A percentile compares a stretch with the other conserved stretches of the same genome.
These are phyloP conservation scores for Alternaria sp. DNA, from an alignment of 2,329 filamentous ascomycete species.

Conservation along the genomic window DNA sequence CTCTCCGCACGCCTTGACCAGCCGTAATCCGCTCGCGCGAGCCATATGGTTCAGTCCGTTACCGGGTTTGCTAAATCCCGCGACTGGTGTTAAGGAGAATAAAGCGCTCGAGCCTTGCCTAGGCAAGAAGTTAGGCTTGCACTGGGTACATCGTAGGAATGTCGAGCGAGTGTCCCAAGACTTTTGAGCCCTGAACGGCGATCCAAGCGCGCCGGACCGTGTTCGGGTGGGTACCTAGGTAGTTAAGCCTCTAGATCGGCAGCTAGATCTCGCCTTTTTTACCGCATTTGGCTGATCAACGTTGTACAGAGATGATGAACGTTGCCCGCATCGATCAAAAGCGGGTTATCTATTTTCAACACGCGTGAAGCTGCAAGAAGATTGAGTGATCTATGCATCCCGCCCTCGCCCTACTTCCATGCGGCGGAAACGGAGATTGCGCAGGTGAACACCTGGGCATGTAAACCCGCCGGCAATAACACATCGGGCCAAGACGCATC, in stretches of 20 bases:
- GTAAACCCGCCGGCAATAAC: neutral
- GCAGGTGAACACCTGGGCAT: neutral
- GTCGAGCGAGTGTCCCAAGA: neutral
- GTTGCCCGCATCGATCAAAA: neutral
- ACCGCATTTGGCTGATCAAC: neutral
- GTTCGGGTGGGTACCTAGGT: neutral
- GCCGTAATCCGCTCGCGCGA: conserved; percentile 2
- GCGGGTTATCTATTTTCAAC: neutral
- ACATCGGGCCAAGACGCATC: conserved; percentile 2
- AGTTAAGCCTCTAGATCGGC: neutral
- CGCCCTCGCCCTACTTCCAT: neutral
- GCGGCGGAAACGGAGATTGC: neutral
- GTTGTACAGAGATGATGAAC: neutral
- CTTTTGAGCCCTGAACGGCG: neutral
- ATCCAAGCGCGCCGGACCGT: neutral
- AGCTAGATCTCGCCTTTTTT: neutral
- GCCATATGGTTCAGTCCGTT: conserved; percentile 3
- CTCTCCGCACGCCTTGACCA: neutral
- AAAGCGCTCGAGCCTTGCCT: neutral
- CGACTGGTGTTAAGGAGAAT: conserved; percentile 3
- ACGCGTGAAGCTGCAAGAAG: neutral
- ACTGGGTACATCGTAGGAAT: neutral
- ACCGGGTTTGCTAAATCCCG: conserved; percentile 1
- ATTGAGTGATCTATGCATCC: neutral
- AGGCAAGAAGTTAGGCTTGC: neutral